Evolutionary conservation across 192 early-diverging fungal genomes (phyloP).

Genomic region (Coemansia sp.): DNA sequence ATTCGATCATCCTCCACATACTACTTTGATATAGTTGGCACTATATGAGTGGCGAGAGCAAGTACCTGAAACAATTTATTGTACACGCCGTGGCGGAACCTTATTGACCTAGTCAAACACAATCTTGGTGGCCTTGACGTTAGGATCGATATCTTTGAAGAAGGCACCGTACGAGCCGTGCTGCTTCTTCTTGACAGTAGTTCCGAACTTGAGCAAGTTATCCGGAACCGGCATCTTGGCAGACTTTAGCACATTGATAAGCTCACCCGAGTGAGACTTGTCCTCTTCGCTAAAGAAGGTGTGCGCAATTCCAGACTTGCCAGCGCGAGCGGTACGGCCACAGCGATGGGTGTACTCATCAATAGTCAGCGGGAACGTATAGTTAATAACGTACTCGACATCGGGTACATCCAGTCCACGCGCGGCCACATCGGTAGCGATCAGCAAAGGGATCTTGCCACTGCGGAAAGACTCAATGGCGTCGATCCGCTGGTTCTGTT

Average conservation of each 20-base stretch:
- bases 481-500: constrained; percentile 78
- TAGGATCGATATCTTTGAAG: constrained; percentile 86
- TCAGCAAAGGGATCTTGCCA: constrained; percentile 80
- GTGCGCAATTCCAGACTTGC: constrained; percentile 86
- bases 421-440: constrained; percentile 94
- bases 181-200: constrained; percentile 96
- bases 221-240: constrained; percentile 86
- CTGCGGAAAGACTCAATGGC: constrained; percentile 83
- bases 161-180: constrained; percentile 96
- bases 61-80: constrained; percentile 95
- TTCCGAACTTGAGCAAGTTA: constrained; percentile 90
- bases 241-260: constrained; percentile 91
- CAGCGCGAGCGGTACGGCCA: constrained; percentile 95
- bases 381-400: constrained; percentile 96
- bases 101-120: constrained; percentile 90
- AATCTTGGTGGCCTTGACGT: constrained; percentile 89
- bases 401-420: constrained; percentile 89
- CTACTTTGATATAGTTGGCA: too few relatives aligned
- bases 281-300: constrained; percentile 93
- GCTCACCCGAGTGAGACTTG: constrained; percentile 83
- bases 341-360: constrained; percentile 95
- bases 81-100: constrained; percentile 96
- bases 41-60: constrained; percentile 66
- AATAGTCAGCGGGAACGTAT: constrained; percentile 96
- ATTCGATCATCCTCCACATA: too few relatives aligned